These are phyloP conservation scores for Aspergillus baeticus DNA, from an alignment of 495 filamentous ascomycete genomes.

Conservation along the genomic window DNA sequence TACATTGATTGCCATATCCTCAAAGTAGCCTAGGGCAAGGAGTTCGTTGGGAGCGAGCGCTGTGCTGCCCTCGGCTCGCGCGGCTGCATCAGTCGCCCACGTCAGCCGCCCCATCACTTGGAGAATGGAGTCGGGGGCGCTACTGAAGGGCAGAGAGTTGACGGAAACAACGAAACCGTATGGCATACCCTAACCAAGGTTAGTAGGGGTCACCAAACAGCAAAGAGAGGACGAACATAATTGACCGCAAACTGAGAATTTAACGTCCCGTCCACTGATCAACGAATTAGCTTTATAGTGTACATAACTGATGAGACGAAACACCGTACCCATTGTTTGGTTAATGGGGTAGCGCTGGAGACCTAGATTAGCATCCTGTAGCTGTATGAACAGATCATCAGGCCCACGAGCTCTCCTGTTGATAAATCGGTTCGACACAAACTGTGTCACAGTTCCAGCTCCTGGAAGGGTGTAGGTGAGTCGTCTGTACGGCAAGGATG, in stretches of 20 bases:
- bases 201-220: not conserved
- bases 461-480: slow-evolving; percentile 35
- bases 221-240: slow-evolving; percentile 52
- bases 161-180: slow-evolving; percentile 80
- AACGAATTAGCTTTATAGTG: not conserved
- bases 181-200: slow-evolving; percentile 60
- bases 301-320: slow-evolving; percentile 14
- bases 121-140: slow-evolving; percentile 57
- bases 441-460: slow-evolving; percentile 61
- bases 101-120: slow-evolving; percentile 58
- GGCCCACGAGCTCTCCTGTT: slow-evolving; percentile 54
- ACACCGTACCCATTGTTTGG: slow-evolving; percentile 29
- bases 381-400: slow-evolving; percentile 58
- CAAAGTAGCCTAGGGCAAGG: slow-evolving; percentile 73
- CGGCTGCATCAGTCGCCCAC: slow-evolving; percentile 58
- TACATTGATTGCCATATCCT: slow-evolving; percentile 66
- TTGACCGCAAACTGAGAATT: slow-evolving; percentile 72
- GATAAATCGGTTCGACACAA: slow-evolving; percentile 52
- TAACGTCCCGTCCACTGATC: slow-evolving; percentile 41
- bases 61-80: slow-evolving; percentile 23
- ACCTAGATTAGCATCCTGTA: slow-evolving; percentile 59
- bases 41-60: slow-evolving; percentile 62
- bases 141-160: slow-evolving; percentile 58
- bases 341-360: slow-evolving; percentile 54
- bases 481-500: slow-evolving; percentile 24